These are phyloP conservation scores for Cladosporium sp. DNA, from an alignment of 2,329 filamentous ascomycete species.

Conservation along the genomic window DNA sequence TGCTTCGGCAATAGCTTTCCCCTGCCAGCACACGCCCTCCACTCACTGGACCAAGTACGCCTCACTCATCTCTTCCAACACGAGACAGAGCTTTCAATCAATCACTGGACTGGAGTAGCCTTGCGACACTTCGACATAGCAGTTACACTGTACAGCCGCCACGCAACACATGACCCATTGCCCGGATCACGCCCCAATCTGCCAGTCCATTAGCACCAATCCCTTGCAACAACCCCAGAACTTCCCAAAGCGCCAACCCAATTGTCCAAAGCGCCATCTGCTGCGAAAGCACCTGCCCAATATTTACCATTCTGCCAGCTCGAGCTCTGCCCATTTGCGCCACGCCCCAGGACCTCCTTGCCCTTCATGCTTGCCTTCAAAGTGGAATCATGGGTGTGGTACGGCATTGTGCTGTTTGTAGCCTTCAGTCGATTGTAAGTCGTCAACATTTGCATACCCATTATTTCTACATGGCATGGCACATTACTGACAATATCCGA, in stretches of 20 bases:
- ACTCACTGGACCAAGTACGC: too few relatives aligned
- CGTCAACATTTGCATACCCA: not conserved
- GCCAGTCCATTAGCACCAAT: not conserved
- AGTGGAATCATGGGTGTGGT: slow-evolving; percentile 47
- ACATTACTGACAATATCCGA: not conserved
- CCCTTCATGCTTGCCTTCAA: slow-evolving; percentile 31
- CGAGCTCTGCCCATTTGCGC: not conserved
- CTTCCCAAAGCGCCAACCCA: not conserved
- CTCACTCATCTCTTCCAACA: not conserved
- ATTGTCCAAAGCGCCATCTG: not conserved
- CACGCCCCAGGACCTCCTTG: not conserved
- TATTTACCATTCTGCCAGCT: not conserved
- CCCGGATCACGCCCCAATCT: not conserved
- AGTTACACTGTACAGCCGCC: not conserved
- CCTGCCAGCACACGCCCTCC: too few relatives aligned
- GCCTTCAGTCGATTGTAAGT: slow-evolving; percentile 41
- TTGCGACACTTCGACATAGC: not conserved
- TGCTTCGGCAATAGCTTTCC: not conserved
- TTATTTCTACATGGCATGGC: too few relatives aligned
- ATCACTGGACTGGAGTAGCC: not conserved
- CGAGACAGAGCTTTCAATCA: too few relatives aligned
- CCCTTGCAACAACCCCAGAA: not conserved
- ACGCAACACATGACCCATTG: not conserved
- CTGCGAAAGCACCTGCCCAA: not conserved
- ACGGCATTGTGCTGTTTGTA: slow-evolving; percentile 37